Base-by-base conservation (phyloP, 202 grass and related monocot genomes). In the Brachypodium distachyon region DNA sequence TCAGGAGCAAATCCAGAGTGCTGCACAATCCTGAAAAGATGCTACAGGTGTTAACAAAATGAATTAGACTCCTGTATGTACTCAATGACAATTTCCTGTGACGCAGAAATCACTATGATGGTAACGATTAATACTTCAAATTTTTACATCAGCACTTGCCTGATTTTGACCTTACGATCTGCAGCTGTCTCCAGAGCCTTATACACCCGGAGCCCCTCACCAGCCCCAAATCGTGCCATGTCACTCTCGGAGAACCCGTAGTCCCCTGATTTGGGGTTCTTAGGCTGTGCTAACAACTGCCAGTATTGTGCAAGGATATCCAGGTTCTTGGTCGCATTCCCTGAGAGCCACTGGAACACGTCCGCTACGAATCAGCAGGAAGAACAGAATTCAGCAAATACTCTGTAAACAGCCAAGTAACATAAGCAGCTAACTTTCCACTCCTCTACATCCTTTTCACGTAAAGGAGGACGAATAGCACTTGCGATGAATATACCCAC, bases 231-330 rank as follows among this genome's bases (percentile, higher is more conserved):
- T 43, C 67, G 79, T 54, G 16, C 58, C 95, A 98, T 98, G 21
- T 98, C 87, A 33, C 66, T 88, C 2, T 86, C 64, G 0, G 95
- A 94, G 49, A 83, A 98, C 6, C 91, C 95, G 3, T 90, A 94
- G 38, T 98, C 95, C 22, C 91, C 95, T 0, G 95, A 92, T 40
- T 82, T 86, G 0, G 89, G 87, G 67, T 98, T 85, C 26, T 80
- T 66, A 0, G 87, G 91, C 29, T 86, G 73, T 16, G 95, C 76
- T 76, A 92, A 28, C 31, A 97, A 59, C 61, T 98, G 91, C 95
- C 95, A 94, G 34, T 98, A 94, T 55, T 98, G 95, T 39, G 83
- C 95, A 47, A 93, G 86, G 28, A 98, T 72, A 31, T 94, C 95
- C 61, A 98, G 65, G 38, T 32, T 90, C 79, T 86, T 32, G 1